A percentile compares a stretch with the other conserved stretches of the same genome.
These are phyloP conservation scores for Tolypocladium capitatum DNA, from an alignment of 2,329 filamentous ascomycete genomes.

Conservation along the genomic window DNA sequence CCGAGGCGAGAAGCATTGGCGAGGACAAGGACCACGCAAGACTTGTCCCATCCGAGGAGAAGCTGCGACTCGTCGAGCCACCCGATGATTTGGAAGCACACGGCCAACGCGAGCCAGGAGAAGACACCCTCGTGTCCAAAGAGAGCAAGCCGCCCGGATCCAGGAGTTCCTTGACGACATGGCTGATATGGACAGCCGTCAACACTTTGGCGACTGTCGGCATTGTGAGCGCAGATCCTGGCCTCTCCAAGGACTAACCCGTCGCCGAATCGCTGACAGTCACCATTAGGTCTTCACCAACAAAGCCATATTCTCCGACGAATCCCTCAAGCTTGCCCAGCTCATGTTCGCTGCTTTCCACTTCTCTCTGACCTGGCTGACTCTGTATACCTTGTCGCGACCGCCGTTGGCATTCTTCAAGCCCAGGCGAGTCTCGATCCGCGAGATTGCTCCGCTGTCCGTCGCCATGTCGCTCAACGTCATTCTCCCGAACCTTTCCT, in stretches of 20 bases:
- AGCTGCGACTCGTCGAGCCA: too few species aligned
- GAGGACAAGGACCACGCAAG: too few species aligned
- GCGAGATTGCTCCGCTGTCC: constrained; percentile 49
- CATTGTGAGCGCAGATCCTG: constrained; percentile 36
- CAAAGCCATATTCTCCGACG: constrained; percentile 56
- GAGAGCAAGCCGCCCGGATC: too few species aligned
- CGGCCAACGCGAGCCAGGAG: too few species aligned
- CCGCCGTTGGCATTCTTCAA: constrained; percentile 45
- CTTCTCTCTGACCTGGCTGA: constrained; percentile 52
- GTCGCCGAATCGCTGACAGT: constrained; percentile 2
- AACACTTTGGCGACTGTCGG: constrained; percentile 51
- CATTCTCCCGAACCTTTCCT: constrained; percentile 53
- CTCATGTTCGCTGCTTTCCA: constrained; percentile 56
- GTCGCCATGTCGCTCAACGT: constrained; percentile 57
- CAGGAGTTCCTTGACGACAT: too few species aligned
- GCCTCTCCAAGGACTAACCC: too few species aligned
- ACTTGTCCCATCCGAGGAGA: too few species aligned
- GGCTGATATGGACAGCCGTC: constrained; percentile 49
- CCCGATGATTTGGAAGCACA: too few species aligned
- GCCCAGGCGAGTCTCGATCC: constrained; percentile 39
- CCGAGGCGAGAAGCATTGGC: too few species aligned
- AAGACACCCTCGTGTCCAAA: too few species aligned
- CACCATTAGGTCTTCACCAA: constrained; percentile 49
- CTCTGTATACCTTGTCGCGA: constrained; percentile 47
- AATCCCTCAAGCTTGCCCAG: constrained; percentile 48